Evolutionary conservation across 345 rosid genomes (phyloP), one percentile per base, ranked within the genome.

Genomic region (Arabis alpina): DNA sequence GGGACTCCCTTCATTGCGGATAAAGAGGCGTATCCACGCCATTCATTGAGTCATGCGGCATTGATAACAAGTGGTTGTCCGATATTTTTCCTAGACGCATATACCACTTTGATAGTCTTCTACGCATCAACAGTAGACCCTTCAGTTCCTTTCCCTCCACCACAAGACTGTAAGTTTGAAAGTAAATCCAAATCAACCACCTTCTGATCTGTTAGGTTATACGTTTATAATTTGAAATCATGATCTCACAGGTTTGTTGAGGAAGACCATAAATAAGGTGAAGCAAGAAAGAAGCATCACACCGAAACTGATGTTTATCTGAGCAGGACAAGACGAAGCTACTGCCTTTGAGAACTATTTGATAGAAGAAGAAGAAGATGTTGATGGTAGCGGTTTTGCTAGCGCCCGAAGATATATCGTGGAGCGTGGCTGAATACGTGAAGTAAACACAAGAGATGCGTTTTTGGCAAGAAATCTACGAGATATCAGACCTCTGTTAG

Each of bases 361-460:
- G n/a, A 91, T 94, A n/a, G n/a, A n/a, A 0, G 99, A 94, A 83
- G 99, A 94, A 70, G 98, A 91, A 69, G 96, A 87, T n/a, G 98
- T 91, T 1, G 95, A 91, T 4, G 98, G 98, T 23, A 88, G 72
- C 42, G 92, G 96, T 79, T 84, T 85, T 68, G 80, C 96, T 48
- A 89, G 90, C 61, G 90, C 86, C 76, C 2, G 93, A 91, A 56
- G 93, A 88, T 47, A 71, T 94, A 56, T 82, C 88, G 30, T 93
- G 83, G 67, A n/a, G n/a, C n/a, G n/a, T n/a, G n/a, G n/a, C n/a
- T n/a, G n/a, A 89, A 67, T 89, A 87, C 88, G 74, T 94, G 85
- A 94, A 88, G 76, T 94, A 80, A 82, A 70, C 30, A 8, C 27
- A 24, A 32, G 64, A n/a, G n/a, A n/a, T n/a, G n/a, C n/a, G n/a